These are phyloP conservation scores for Phytopythium oedochilum DNA, from an alignment of 352 stramenopile species.

Conservation along the genomic window DNA sequence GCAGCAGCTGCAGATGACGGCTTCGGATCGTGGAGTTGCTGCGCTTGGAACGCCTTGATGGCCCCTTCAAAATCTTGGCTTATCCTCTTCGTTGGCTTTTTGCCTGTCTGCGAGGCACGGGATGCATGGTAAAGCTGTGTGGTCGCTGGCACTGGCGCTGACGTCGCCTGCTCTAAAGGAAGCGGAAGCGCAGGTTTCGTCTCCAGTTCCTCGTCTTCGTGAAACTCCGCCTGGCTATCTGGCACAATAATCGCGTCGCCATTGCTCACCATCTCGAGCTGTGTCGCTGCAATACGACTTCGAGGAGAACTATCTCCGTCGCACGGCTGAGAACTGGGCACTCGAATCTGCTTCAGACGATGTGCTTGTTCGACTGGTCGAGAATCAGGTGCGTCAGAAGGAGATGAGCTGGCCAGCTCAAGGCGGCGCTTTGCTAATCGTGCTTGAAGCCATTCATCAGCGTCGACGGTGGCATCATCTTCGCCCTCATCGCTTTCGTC, in stretches of 20 bases:
- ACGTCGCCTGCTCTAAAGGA: not conserved
- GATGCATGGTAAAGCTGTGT: not conserved
- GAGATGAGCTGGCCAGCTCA: not conserved
- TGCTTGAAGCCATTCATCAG: constrained; percentile 1
- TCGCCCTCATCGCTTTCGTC: constrained; percentile 3
- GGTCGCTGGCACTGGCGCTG: not conserved
- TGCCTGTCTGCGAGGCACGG: not conserved
- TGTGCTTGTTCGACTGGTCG: not conserved
- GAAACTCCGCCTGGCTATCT: not conserved
- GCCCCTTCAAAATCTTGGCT: constrained; percentile 50
- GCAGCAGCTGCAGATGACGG: constrained; percentile 2
- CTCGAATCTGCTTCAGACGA: constrained; percentile 22
- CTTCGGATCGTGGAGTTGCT: constrained; percentile 6
- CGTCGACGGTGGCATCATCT: not conserved
- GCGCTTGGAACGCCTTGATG: constrained; percentile 38
- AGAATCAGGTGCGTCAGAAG: not conserved
- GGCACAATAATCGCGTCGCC: constrained; percentile 5
- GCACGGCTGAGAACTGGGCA: constrained; percentile 10
- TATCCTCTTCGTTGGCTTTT: constrained; percentile 17
- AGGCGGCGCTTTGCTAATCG: constrained; percentile 1
- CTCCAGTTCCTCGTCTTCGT: constrained; percentile 34
- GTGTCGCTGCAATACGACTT: not conserved
- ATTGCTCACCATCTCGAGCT: constrained; percentile 5
- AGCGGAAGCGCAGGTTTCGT: constrained; percentile 26
- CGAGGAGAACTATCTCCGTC: not conserved